Conservation (phyloP, 1,139 yeast species). For the Suhomyces taliae region DNA sequence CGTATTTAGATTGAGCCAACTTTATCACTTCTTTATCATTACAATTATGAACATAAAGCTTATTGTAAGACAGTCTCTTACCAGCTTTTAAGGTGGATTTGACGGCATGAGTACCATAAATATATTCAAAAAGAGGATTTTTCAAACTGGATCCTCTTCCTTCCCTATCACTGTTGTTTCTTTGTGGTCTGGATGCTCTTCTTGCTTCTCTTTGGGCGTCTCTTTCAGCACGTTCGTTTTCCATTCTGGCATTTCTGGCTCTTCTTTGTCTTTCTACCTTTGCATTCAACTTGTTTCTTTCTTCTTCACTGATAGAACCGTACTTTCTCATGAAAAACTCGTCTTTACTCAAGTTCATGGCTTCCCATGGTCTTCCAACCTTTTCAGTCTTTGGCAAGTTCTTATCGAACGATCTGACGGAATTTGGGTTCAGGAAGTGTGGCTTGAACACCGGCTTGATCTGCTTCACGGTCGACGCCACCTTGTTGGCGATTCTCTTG, state of each 20-base stretch:
- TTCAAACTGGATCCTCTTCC: constrained; percentile 1
- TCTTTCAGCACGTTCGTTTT: constrained; percentile 52
- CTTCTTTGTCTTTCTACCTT: constrained; percentile 41
- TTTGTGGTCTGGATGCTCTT: constrained; percentile 1
- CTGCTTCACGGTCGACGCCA: background rate
- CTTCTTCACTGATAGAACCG: constrained; percentile 30
- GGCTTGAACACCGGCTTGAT: constrained; percentile 19
- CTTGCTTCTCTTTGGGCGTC: constrained; percentile 53
- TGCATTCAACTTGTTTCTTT: constrained; percentile 28
- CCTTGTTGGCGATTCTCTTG: constrained; percentile 1
- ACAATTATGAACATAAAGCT: constrained; percentile 50
- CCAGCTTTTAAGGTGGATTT: constrained; percentile 63
- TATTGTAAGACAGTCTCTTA: constrained; percentile 53
- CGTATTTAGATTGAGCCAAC: constrained; percentile 42
- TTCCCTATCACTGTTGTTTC: background rate
- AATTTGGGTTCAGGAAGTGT: constrained; percentile 16
- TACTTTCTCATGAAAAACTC: constrained; percentile 44
- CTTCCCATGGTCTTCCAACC: constrained; percentile 40
- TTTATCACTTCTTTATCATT: constrained; percentile 36
- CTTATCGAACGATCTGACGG: constrained; percentile 17
- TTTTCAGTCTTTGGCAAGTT: constrained; percentile 17
- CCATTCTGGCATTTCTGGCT: constrained; percentile 10
- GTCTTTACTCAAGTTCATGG: constrained; percentile 37
- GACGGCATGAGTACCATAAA: constrained; percentile 79
- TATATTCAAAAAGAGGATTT: constrained; percentile 61